Conservation (phyloP, 2,329 filamentous ascomycete species). For the Hypoxylon sp. region DNA sequence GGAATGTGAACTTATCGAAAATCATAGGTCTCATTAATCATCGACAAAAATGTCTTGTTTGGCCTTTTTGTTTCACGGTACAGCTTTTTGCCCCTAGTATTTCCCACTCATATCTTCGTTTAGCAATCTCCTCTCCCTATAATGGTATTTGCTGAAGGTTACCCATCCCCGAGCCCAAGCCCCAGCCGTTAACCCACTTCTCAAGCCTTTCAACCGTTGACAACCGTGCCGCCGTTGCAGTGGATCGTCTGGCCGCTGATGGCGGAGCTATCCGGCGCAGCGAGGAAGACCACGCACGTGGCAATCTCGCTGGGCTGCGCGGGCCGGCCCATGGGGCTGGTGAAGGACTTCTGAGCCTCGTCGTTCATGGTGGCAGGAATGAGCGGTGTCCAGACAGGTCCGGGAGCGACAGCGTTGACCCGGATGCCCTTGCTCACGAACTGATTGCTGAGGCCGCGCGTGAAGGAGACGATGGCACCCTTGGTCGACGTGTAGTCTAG, state of each 20-base stretch:
- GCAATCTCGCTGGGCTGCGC: conserved; percentile 86
- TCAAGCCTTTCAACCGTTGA: conserved; percentile 58
- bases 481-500: conserved; percentile 86
- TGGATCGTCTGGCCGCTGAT: conserved; percentile 77
- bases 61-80: conserved; percentile 5
- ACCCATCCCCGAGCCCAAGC: background rate
- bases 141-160: background rate
- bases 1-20: background rate
- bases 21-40: conserved; percentile 27
- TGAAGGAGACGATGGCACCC: conserved; percentile 83
- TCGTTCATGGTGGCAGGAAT: conserved; percentile 79
- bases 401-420: conserved; percentile 72
- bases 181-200: background rate
- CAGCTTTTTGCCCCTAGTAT: background rate
- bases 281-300: conserved; percentile 84
- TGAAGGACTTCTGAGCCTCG: conserved; percentile 78
- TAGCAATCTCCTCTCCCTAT: too few relatives aligned
- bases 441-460: conserved; percentile 80
- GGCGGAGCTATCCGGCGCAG: conserved; percentile 77
- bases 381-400: conserved; percentile 82
- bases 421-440: conserved; percentile 75
- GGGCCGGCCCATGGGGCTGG: conserved; percentile 79
- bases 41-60: background rate
- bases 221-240: conserved; percentile 63
- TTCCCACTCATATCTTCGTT: too few relatives aligned